Base-by-base conservation (phyloP, 805 yeast genomes). In the Wickerhamiella sergipiensis region DNA sequence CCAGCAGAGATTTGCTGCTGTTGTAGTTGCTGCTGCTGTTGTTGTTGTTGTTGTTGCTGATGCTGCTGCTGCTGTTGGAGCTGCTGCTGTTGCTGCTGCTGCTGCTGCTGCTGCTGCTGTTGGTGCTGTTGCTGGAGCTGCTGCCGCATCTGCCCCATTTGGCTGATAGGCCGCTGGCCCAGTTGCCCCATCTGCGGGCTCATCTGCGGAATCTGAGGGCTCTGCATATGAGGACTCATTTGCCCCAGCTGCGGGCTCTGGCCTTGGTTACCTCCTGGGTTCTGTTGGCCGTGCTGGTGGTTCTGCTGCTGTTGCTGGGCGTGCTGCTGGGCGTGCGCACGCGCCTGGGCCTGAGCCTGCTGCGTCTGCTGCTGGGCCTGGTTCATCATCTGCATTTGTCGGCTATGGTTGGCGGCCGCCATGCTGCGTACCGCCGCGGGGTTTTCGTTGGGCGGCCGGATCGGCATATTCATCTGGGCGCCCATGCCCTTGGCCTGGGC, bases 81-180 rank as follows among this genome's bases (percentile, higher is more conserved):
- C 19, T 17, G 48, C 43, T 48, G 58, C 33, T 50, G 33, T 12
- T 45, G 18, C 22, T n/a, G 65, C 44, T 59, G 53, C 49, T 61
- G 64, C 43, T 62, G 66, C 45, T 61, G 68, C 6, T 57, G 56
- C 43, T 57, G 52, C 7, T 57, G 56, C 52, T 56, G 62, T 29
- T 43, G n/a, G n/a, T 61, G 68, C 6, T 57, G 56, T 43, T 57
- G 52, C 7, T 57, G 56, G 52, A 55, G 62, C 23, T 43, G 53
- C 29, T 53, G 61, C 43, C 55, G 31, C 38, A 13, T 46, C 9
- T 17, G 48, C 43, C 33, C 33, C 33, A 29, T 29, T 12, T 29
- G 33, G 10, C 33, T 12, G 15, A 29, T 29, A 3, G 33, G 33
- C 33, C 33, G 33, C 15, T 29, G 33, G 15, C 19, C 21, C 43